Evolutionary conservation across 1,284 basidiomycete species (phyloP).

Genomic region (Albatrellus sp.): DNA sequence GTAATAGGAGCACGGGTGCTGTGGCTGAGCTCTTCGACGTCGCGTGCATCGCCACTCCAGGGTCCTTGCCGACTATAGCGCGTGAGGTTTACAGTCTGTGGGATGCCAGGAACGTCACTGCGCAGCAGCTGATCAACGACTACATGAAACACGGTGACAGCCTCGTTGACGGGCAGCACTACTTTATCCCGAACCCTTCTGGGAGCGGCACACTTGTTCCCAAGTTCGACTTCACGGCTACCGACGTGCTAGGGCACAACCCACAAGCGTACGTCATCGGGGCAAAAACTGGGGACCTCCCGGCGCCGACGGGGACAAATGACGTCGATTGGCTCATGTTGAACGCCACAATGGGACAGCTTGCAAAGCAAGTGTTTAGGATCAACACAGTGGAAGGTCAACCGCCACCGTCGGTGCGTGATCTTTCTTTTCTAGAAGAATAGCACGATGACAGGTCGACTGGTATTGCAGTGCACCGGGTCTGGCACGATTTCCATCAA

Average conservation of each 20-base stretch:
- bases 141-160: slow-evolving; percentile 4
- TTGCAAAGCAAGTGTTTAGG: slow-evolving; percentile 25
- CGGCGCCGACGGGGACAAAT: slow-evolving; percentile 16
- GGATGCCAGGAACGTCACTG: slow-evolving; percentile 1
- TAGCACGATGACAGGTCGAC: background rate
- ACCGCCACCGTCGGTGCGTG: slow-evolving; percentile 24
- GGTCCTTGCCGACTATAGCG: slow-evolving; percentile 10
- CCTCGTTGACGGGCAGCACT: slow-evolving; percentile 20
- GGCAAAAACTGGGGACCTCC: slow-evolving; percentile 15
- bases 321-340: slow-evolving; percentile 30
- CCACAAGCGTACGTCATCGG: slow-evolving; percentile 18
- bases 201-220: slow-evolving; percentile 13
- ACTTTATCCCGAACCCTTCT: slow-evolving; percentile 17
- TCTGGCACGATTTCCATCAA: slow-evolving; percentile 16
- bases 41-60: slow-evolving; percentile 18
- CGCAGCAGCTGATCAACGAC: slow-evolving; percentile 1
- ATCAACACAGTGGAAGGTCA: slow-evolving; percentile 26
- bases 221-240: slow-evolving; percentile 21
- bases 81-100: slow-evolving; percentile 2
- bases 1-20: slow-evolving; percentile 19
- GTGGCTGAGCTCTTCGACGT: slow-evolving; percentile 28
- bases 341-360: slow-evolving; percentile 16
- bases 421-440: background rate
- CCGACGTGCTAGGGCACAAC: slow-evolving; percentile 11
- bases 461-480: slow-evolving; percentile 16